Evolutionary conservation across 2,329 filamentous ascomycete genomes (phyloP), one percentile per base, ranked within the genome.

Genomic region (Exophiala phaeomuriformis): DNA sequence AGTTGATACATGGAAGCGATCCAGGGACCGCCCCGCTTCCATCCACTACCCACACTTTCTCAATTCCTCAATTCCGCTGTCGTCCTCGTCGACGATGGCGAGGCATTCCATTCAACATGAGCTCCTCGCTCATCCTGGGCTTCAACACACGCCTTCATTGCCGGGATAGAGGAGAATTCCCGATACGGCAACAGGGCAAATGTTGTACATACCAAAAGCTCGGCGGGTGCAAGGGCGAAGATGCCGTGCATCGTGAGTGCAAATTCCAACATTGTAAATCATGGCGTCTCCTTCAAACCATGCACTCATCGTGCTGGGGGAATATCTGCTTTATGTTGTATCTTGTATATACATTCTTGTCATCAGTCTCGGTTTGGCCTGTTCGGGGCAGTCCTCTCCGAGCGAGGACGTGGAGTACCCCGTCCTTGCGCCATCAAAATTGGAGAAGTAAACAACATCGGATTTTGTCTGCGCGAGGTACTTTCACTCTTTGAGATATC

Each of bases 71-170:
- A 80, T 77, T 4, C 75, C 75, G 41, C 69, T 68, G 12, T 72
- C 68, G 58, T 80, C 77, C 62, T 81, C 77, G 59, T 79, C 78
- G 2, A 80, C 65, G 2, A 80, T 57, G 0, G 77, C 80, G 31
- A 80, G 71, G 5, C 72, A 73, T 39, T 75, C 69, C 75, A 72
- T 53, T 77, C 75, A 3, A 75, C 77, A 51, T 77, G 75, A 0
- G 75, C 68, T 7, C 69, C 69, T 30, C 71, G 69, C 1, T 71
- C 71, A 51, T 35, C 63, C 58, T 35, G 50, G 44, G 49, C 42
- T 7, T 45, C 29, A 5, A 12, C 28, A 5, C 12, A 41, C 12
- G 39, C 39, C 19, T 65, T 44, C 19, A 19, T 31, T 69, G 68
- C 19, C 64, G 63, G 73, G 75, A 51, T 77, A 78, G 56, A 74